Conservation (phyloP, 73 alveolate genomes). For the Symbiodinium natans region DNA sequence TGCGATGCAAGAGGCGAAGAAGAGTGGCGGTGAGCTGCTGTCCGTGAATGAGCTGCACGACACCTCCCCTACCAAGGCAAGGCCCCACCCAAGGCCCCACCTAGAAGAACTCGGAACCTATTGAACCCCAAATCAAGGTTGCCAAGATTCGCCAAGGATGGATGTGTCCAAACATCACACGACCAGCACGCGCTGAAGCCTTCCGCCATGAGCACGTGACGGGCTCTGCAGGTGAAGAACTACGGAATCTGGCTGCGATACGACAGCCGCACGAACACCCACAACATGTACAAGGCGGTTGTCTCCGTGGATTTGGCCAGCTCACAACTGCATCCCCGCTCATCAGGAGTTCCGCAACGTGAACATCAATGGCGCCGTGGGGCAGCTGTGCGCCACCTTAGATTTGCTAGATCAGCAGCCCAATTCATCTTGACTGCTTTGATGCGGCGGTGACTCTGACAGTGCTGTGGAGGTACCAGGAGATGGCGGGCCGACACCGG, state of each 20-base stretch:
- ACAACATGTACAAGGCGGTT: constrained; percentile 95
- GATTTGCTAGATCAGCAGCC: background rate
- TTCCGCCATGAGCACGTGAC: no score
- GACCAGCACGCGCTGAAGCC: no score
- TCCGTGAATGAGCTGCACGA: constrained; percentile 81
- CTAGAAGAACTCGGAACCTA: no score
- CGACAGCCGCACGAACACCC: constrained; percentile 94
- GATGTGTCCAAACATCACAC: background rate
- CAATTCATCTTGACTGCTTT: background rate
- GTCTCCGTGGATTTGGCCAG: background rate
- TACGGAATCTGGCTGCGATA: constrained; percentile 95
- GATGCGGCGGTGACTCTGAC: background rate
- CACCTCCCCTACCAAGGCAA: constrained; percentile 75
- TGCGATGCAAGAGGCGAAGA: constrained; percentile 56
- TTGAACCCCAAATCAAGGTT: background rate
- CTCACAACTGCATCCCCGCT: background rate
- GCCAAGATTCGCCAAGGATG: background rate
- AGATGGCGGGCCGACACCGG: constrained; percentile 96
- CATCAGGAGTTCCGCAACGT: constrained; percentile 92
- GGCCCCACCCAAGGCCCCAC: no score
- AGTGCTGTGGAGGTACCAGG: constrained; percentile 58
- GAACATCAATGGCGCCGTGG: constrained; percentile 93
- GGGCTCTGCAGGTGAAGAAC: constrained; percentile 92
- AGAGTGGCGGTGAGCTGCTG: constrained; percentile 93
- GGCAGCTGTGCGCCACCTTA: constrained; percentile 60